Conservation (phyloP, 2,329 filamentous ascomycete species). For the Periconia sp. region DNA sequence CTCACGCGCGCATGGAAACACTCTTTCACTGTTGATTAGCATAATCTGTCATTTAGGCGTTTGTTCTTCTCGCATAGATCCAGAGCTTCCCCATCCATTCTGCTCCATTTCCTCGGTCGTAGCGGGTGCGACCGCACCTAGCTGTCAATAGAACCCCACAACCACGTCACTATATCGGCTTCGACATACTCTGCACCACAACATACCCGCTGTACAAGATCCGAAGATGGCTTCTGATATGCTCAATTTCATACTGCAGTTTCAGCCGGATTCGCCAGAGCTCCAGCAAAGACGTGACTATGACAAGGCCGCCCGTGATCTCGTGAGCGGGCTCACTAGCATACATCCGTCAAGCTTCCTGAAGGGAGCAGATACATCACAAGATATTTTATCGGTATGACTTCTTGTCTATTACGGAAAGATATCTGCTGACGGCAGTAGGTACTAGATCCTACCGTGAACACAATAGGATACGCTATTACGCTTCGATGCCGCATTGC, state of each 20-base stretch:
- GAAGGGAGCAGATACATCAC: conserved; percentile 45
- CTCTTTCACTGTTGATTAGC: too few relatives aligned
- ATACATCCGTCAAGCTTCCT: conserved; percentile 38
- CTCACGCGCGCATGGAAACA: too few relatives aligned
- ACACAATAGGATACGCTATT: conserved; percentile 66
- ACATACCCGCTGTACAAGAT: too few relatives aligned
- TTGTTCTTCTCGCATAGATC: too few relatives aligned
- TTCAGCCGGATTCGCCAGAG: conserved; percentile 41
- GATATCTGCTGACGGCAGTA: conserved; percentile 24
- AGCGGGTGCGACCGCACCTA: conserved; percentile 9
- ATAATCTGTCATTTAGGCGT: too few relatives aligned
- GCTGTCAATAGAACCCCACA: too few relatives aligned
- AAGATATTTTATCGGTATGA: conserved; percentile 48
- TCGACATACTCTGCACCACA: conserved; percentile 8
- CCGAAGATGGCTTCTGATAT: conserved; percentile 41
- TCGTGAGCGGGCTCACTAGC: conserved; percentile 42
- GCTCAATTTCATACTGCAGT: conserved; percentile 35
- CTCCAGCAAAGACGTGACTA: conserved; percentile 46
- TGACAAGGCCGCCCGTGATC: conserved; percentile 43
- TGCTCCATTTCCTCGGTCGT: too few relatives aligned
- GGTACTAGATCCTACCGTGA: conserved; percentile 61
- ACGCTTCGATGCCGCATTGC: conserved; percentile 59
- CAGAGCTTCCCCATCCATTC: too few relatives aligned
- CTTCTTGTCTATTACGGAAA: not conserved
- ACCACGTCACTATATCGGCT: conserved; percentile 8